These are phyloP conservation scores for Salix suchowensis DNA, from an alignment of 345 rosid genomes.

Conservation along the genomic window DNA sequence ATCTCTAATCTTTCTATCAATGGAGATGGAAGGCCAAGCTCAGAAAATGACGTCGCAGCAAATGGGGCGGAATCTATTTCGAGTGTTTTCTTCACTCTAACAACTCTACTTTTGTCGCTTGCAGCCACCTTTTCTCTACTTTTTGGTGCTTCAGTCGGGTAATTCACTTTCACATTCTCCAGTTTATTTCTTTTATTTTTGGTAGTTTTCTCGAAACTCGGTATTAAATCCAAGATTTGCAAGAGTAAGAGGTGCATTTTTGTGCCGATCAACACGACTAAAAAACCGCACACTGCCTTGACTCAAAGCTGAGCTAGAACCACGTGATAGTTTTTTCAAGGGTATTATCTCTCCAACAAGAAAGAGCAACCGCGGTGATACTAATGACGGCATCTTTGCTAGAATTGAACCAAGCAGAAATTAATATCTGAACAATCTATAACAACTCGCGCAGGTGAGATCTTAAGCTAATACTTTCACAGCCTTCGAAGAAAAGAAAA, in stretches of 20 bases:
- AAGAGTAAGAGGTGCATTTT: slow-evolving; percentile 54
- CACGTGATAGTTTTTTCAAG: slow-evolving; percentile 37
- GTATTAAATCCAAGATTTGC: slow-evolving; percentile 52
- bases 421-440: not conserved
- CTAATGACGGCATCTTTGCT: slow-evolving; percentile 43
- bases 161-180: slow-evolving; percentile 14
- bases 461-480: not conserved
- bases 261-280: slow-evolving; percentile 34
- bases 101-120: slow-evolving; percentile 33
- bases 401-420: not conserved
- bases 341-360: slow-evolving; percentile 51
- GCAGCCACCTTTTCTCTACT: slow-evolving; percentile 31
- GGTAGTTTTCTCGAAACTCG: slow-evolving; percentile 24
- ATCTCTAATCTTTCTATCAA: slow-evolving; percentile 61
- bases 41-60: slow-evolving; percentile 73
- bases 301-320: slow-evolving; percentile 37
- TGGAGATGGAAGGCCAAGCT: slow-evolving; percentile 72
- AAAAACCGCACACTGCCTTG: slow-evolving; percentile 35
- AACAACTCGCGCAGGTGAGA: not conserved
- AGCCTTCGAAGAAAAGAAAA: not conserved
- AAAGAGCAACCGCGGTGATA: slow-evolving; percentile 59
- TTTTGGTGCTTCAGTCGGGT: slow-evolving; percentile 29
- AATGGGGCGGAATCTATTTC: slow-evolving; percentile 55
- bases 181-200: slow-evolving; percentile 24
- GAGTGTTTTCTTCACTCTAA: slow-evolving; percentile 33